phyloP scores from a whole-genome alignment of 768 basidiomycete genomes.

The Russula compacta region DNA sequence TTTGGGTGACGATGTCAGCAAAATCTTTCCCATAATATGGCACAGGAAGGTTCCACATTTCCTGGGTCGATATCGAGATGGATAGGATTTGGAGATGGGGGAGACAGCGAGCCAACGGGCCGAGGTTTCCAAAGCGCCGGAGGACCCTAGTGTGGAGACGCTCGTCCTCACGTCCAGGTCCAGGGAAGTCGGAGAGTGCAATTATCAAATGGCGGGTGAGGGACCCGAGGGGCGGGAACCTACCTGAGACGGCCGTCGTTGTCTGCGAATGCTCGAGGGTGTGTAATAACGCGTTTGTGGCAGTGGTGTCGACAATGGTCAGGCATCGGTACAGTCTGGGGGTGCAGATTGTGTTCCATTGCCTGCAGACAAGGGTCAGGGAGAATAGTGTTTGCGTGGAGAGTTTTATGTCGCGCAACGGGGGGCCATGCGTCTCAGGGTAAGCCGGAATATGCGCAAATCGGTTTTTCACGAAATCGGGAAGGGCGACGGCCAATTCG shows the following conservation, averaged over 20 bases:
- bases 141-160: background rate
- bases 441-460: background rate
- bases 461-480: background rate
- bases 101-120: slow-evolving; percentile 5
- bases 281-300: background rate
- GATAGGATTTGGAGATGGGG: slow-evolving; percentile 9
- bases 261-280: background rate
- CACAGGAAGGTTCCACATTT: background rate
- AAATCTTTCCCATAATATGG: slow-evolving; percentile 14
- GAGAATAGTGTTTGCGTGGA: background rate
- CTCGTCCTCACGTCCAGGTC: background rate
- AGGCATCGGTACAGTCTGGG: slow-evolving; percentile 9
- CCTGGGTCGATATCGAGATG: slow-evolving; percentile 6
- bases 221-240: background rate
- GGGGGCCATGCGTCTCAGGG: background rate
- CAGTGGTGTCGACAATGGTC: background rate
- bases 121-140: slow-evolving; percentile 9
- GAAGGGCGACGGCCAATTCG: background rate
- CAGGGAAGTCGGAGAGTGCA: slow-evolving; percentile 4
- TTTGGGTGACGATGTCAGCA: background rate
- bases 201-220: slow-evolving; percentile 14
- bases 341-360: slow-evolving; percentile 8
- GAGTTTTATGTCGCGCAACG: slow-evolving; percentile 1
- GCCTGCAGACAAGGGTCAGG: slow-evolving; percentile 10
- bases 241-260: background rate